Conservation (phyloP, 495 filamentous ascomycete genomes). For the Penicillium paradoxum region DNA sequence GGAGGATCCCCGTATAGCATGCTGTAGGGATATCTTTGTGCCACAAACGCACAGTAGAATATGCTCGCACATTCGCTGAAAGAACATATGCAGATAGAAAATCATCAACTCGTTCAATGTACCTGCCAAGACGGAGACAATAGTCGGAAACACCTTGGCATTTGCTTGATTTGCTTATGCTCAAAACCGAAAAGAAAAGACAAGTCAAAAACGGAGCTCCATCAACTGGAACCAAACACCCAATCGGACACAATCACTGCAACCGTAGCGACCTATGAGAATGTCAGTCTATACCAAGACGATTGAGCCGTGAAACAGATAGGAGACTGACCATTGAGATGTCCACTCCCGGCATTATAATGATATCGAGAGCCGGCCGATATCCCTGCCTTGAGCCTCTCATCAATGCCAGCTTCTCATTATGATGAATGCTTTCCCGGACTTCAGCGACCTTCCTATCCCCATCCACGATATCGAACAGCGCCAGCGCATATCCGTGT, state of each 20-base stretch:
- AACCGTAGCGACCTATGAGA: constrained; percentile 6
- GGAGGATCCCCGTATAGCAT: neutral
- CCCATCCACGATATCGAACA: constrained; percentile 21
- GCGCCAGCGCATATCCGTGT: constrained; percentile 13
- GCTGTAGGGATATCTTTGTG: neutral
- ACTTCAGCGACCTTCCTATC: constrained; percentile 20
- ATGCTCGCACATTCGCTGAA: neutral
- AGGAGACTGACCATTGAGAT: constrained; percentile 13
- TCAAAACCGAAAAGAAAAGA: neutral
- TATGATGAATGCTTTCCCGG: constrained; percentile 19
- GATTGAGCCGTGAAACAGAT: neutral
- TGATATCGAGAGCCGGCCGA: constrained; percentile 18
- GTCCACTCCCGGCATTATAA: constrained; percentile 18
- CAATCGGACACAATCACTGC: constrained; percentile 16
- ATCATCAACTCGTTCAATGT: neutral
- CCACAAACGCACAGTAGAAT: neutral
- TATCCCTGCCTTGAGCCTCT: constrained; percentile 2
- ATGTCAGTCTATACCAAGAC: neutral
- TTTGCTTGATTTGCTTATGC: constrained; percentile 1
- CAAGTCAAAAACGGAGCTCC: neutral
- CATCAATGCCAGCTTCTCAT: constrained; percentile 16
- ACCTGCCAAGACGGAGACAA: neutral
- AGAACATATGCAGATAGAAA: neutral
- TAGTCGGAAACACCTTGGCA: constrained; percentile 1
- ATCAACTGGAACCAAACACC: constrained; percentile 6